phyloP scores from a whole-genome alignment of 225 moss, liverwort and hornwort genomes.

The Physcomitrellopsis africana region DNA sequence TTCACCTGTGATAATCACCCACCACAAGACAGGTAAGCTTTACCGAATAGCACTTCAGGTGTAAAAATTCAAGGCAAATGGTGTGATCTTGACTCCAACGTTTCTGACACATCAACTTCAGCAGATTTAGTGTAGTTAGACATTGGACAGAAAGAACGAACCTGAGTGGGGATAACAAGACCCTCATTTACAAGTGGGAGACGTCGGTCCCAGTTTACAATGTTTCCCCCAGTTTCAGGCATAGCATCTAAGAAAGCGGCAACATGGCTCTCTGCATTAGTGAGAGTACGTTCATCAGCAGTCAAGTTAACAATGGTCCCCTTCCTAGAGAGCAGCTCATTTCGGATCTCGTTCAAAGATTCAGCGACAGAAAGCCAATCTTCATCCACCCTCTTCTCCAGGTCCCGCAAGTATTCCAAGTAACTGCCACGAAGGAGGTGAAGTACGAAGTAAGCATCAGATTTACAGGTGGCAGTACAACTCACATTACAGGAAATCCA shows the following conservation, averaged over 20 bases:
- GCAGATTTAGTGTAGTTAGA: background rate
- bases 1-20: slow-evolving; percentile 70
- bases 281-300: slow-evolving; percentile 78
- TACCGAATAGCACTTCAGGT: background rate
- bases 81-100: background rate
- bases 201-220: slow-evolving; percentile 63
- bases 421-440: slow-evolving; percentile 58
- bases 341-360: slow-evolving; percentile 86
- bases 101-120: background rate
- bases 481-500: background rate
- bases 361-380: slow-evolving; percentile 88
- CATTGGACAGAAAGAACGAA: slow-evolving; percentile 18
- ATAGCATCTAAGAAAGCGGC: slow-evolving; percentile 76
- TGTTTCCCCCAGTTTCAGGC: slow-evolving; percentile 55
- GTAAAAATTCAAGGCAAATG: background rate
- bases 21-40: background rate
- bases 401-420: slow-evolving; percentile 85
- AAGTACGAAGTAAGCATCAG: slow-evolving; percentile 11
- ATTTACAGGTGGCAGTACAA: background rate
- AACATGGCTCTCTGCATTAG: slow-evolving; percentile 66
- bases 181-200: slow-evolving; percentile 82
- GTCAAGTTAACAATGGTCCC: slow-evolving; percentile 91
- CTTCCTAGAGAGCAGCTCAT: slow-evolving; percentile 71
- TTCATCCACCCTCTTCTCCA: slow-evolving; percentile 93
- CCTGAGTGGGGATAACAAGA: slow-evolving; percentile 94